These are phyloP conservation scores for Ustilago tritici DNA, from an alignment of 1,284 basidiomycete genomes.

Conservation along the genomic window DNA sequence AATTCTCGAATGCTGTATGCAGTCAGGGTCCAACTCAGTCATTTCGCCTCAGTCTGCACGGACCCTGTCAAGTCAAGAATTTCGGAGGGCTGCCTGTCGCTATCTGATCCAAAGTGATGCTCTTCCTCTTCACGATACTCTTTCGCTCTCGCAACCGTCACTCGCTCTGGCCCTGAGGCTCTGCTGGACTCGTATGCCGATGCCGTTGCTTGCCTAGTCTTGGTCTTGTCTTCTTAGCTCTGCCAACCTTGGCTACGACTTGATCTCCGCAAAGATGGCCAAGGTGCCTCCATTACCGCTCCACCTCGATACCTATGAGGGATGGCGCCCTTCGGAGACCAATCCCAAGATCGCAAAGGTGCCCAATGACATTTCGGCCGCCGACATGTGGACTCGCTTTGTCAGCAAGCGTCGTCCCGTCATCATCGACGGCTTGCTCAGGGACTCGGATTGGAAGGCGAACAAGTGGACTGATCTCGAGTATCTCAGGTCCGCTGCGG, in stretches of 20 bases:
- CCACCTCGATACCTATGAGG: slow-evolving; percentile 36
- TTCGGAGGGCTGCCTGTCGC: slow-evolving; percentile 19
- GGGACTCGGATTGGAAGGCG: slow-evolving; percentile 57
- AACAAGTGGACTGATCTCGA: slow-evolving; percentile 59
- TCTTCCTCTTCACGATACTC: neutral
- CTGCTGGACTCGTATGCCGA: neutral
- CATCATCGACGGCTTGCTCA: slow-evolving; percentile 58
- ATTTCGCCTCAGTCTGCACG: slow-evolving; percentile 1
- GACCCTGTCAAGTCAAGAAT: slow-evolving; percentile 1
- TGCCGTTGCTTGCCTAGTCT: neutral
- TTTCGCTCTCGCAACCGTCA: neutral
- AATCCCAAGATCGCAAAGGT: slow-evolving; percentile 30
- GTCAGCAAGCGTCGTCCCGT: slow-evolving; percentile 59
- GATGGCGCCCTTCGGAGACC: slow-evolving; percentile 25
- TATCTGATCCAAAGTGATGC: neutral
- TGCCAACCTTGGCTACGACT: neutral
- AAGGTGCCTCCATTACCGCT: slow-evolving; percentile 38
- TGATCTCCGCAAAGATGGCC: slow-evolving; percentile 12
- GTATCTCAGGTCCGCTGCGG: slow-evolving; percentile 52
- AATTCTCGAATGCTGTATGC: too few species aligned
- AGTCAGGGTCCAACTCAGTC: slow-evolving; percentile 32
- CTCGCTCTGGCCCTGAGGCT: neutral
- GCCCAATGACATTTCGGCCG: slow-evolving; percentile 33
- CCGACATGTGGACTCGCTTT: slow-evolving; percentile 60
- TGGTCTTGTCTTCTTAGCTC: neutral